Percentiles rank a stretch among this genome's conserved stretches.
Evolutionary conservation across 73 alveolate species (phyloP).

Genomic region (Symbiodinium pilosum): DNA sequence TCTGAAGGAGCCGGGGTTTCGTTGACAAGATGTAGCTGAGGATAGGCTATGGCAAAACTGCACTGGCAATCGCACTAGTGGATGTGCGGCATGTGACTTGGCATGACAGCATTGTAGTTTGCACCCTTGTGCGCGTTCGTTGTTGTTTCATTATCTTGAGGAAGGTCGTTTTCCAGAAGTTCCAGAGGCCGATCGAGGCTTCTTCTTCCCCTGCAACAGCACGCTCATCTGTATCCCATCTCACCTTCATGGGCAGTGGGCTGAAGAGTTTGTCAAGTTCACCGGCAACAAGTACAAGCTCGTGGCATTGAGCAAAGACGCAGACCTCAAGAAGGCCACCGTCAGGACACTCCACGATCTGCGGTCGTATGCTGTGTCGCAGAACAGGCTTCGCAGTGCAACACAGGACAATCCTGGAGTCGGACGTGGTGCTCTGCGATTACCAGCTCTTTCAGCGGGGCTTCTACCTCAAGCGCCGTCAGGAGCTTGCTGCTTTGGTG

Average conservation of each 20-base stretch:
- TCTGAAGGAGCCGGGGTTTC: background rate
- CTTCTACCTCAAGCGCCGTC: slow-evolving; percentile 4
- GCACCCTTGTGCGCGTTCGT: background rate
- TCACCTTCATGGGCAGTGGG: slow-evolving; percentile 70
- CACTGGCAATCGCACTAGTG: slow-evolving; percentile 50
- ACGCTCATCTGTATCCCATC: slow-evolving; percentile 85
- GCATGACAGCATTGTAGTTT: background rate
- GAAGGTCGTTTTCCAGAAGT: background rate
- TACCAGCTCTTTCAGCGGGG: slow-evolving; percentile 19
- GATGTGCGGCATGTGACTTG: slow-evolving; percentile 31
- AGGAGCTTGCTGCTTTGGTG: background rate
- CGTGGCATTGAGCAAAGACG: slow-evolving; percentile 3
- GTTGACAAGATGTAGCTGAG: background rate
- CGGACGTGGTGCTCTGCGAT: slow-evolving; percentile 41
- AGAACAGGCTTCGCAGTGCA: background rate
- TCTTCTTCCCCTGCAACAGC: slow-evolving; percentile 17
- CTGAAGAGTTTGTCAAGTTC: slow-evolving; percentile 42
- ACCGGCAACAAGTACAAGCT: slow-evolving; percentile 57
- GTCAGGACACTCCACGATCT: slow-evolving; percentile 72
- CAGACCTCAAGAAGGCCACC: slow-evolving; percentile 34
- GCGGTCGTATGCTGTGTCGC: too few relatives aligned
- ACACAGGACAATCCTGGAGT: slow-evolving; percentile 37
- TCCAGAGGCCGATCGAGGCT: slow-evolving; percentile 17
- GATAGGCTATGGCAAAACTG: slow-evolving; percentile 92
- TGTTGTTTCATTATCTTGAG: background rate